Percentiles rank a stretch among this genome's conserved stretches.
Evolutionary conservation across 805 yeast species (phyloP).

Genomic region (Zygoascus ofunaensis): DNA sequence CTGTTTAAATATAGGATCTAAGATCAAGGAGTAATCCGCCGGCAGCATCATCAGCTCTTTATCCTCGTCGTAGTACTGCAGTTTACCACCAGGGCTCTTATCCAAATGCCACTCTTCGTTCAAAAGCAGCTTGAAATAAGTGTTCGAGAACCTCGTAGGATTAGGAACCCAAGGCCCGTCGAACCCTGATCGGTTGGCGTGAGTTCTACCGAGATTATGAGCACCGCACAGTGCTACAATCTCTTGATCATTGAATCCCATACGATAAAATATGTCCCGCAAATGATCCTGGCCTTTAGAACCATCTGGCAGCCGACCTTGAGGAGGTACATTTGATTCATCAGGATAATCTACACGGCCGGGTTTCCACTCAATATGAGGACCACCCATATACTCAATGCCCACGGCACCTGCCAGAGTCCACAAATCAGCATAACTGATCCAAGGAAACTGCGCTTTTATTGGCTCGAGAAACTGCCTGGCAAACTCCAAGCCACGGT

Average conservation of each 20-base stretch:
- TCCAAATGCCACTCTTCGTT: slow-evolving; percentile 46
- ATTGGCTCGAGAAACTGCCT: slow-evolving; percentile 49
- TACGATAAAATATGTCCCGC: slow-evolving; percentile 43
- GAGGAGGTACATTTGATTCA: slow-evolving; percentile 48
- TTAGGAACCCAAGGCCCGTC: slow-evolving; percentile 89
- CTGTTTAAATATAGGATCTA: slow-evolving; percentile 48
- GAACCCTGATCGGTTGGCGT: slow-evolving; percentile 58
- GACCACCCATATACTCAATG: slow-evolving; percentile 57
- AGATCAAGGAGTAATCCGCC: slow-evolving; percentile 62
- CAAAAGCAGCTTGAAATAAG: slow-evolving; percentile 51
- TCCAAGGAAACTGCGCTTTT: slow-evolving; percentile 47
- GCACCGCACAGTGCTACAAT: slow-evolving; percentile 57
- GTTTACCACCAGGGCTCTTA: slow-evolving; percentile 32
- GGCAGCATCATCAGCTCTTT: slow-evolving; percentile 77
- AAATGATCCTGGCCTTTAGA: slow-evolving; percentile 46
- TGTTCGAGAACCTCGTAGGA: slow-evolving; percentile 66
- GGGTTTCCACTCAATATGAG: slow-evolving; percentile 69
- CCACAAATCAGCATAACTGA: slow-evolving; percentile 61
- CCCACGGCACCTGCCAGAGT: slow-evolving; percentile 63
- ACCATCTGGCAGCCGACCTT: slow-evolving; percentile 57
- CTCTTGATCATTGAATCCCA: slow-evolving; percentile 56
- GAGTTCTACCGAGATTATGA: slow-evolving; percentile 56
- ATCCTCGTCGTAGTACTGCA: slow-evolving; percentile 39
- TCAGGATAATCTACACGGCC: slow-evolving; percentile 52
- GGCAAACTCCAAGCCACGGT: slow-evolving; percentile 45